These are phyloP conservation scores for Nigrospora oryzae DNA, from an alignment of 2,329 filamentous ascomycete genomes.

Conservation along the genomic window DNA sequence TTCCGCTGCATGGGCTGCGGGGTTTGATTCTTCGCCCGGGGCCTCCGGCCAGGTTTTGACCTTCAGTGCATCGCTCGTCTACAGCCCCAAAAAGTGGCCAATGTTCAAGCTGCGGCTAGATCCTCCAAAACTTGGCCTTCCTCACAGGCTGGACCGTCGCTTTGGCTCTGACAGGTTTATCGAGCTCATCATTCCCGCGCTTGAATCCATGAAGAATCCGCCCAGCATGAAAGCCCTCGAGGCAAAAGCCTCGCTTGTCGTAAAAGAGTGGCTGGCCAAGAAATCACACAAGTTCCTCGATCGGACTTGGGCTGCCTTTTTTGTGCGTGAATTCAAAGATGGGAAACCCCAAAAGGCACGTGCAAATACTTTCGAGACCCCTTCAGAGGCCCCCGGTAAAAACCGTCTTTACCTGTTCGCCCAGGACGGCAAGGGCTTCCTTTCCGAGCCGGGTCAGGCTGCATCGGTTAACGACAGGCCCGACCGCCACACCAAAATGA, in stretches of 20 bases:
- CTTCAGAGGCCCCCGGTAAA: conserved; percentile 14
- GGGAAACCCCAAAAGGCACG: conserved; percentile 21
- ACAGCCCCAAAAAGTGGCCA: conserved; percentile 23
- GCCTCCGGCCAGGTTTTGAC: conserved; percentile 27
- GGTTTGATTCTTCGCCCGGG: conserved; percentile 24
- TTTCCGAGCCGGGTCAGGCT: conserved; percentile 12
- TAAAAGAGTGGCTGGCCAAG: conserved; percentile 29
- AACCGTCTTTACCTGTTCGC: conserved; percentile 48
- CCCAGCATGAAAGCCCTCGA: conserved; percentile 16
- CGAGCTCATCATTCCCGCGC: conserved; percentile 41
- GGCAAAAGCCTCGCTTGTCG: conserved; percentile 22
- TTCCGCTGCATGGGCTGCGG: conserved; percentile 35
- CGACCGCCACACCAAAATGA: conserved; percentile 11
- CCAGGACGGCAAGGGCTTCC: conserved; percentile 36
- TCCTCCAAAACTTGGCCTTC: conserved; percentile 37
- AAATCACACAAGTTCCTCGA: conserved; percentile 33
- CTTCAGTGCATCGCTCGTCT: conserved; percentile 32
- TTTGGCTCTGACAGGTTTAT: conserved; percentile 53
- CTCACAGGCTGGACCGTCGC: conserved; percentile 42
- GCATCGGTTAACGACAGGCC: conserved; percentile 14
- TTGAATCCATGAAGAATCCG: conserved; percentile 7
- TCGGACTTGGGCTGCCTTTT: conserved; percentile 40
- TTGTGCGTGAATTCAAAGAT: conserved; percentile 26
- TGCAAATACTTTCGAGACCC: background rate
- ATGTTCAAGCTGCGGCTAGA: conserved; percentile 38